A percentile compares a stretch with the other conserved stretches of the same genome.
Evolutionary conservation across 2,329 filamentous ascomycete genomes (phyloP).

Genomic region (Diaporthe sp.): DNA sequence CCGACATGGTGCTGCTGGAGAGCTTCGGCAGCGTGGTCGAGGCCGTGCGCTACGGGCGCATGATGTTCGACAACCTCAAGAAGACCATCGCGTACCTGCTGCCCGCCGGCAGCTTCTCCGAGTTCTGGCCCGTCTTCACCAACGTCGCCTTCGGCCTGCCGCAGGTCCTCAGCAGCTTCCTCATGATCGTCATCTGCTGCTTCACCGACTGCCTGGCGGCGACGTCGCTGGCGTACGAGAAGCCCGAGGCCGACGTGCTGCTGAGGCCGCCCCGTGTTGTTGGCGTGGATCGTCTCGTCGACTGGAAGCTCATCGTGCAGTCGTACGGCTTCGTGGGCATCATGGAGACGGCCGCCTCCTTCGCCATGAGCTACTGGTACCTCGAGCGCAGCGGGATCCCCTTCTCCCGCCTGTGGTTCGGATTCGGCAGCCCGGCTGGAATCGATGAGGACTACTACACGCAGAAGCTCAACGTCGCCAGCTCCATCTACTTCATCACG

Average conservation of each 20-base stretch:
- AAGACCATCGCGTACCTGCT: slow-evolving; percentile 83
- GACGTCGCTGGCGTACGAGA: slow-evolving; percentile 80
- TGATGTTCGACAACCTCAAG: slow-evolving; percentile 85
- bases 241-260: slow-evolving; percentile 81
- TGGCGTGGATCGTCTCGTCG: slow-evolving; percentile 78
- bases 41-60: slow-evolving; percentile 78
- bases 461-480: slow-evolving; percentile 71
- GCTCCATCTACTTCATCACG: slow-evolving; percentile 83
- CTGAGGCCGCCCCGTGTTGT: slow-evolving; percentile 76
- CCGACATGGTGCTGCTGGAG: slow-evolving; percentile 85
- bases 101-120: slow-evolving; percentile 79
- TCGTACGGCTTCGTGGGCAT: slow-evolving; percentile 80
- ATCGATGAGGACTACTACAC: slow-evolving; percentile 67
- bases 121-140: slow-evolving; percentile 82
- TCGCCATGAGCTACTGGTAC: slow-evolving; percentile 77
- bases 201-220: slow-evolving; percentile 84
- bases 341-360: slow-evolving; percentile 69
- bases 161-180: slow-evolving; percentile 78
- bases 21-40: slow-evolving; percentile 79
- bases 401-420: slow-evolving; percentile 76
- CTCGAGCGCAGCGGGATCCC: slow-evolving; percentile 72
- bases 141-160: slow-evolving; percentile 80
- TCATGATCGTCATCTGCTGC: slow-evolving; percentile 79
- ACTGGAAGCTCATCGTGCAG: slow-evolving; percentile 79
- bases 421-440: slow-evolving; percentile 67